phyloP scores from a whole-genome alignment of 2,329 filamentous ascomycete genomes.

The Mycosphaerella sp. region DNA sequence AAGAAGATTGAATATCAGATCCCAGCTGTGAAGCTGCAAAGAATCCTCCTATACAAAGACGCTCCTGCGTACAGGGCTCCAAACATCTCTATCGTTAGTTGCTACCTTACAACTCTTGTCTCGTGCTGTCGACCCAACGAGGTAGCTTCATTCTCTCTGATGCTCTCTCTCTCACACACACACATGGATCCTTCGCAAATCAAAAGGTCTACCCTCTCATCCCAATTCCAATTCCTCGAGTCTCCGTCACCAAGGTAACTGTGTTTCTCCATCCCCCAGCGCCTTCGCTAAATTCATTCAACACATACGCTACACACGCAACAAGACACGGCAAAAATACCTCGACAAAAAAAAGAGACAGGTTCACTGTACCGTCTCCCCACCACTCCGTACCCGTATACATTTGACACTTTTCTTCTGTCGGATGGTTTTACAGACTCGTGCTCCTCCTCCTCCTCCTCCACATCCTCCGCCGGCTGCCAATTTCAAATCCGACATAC shows the following conservation, averaged over 20 bases:
- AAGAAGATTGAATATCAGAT: too few relatives aligned
- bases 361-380: conserved; percentile 8
- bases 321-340: too few relatives aligned
- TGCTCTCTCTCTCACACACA: neutral
- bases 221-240: neutral
- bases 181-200: neutral
- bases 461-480: neutral
- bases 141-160: too few relatives aligned
- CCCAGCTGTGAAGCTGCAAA: too few relatives aligned
- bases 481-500: conserved; percentile 23
- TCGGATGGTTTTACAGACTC: conserved; percentile 26
- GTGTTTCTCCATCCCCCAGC: conserved; percentile 4
- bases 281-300: conserved; percentile 11
- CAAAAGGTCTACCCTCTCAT: neutral
- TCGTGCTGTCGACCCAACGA: conserved; percentile 1
- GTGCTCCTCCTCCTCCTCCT: conserved; percentile 13
- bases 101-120: neutral
- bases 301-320: neutral
- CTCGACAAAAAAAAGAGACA: neutral
- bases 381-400: conserved; percentile 14
- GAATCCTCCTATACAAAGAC: too few relatives aligned
- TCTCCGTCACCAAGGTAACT: neutral
- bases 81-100: too few relatives aligned
- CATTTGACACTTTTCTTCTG: conserved; percentile 21
- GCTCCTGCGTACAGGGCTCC: too few relatives aligned